These are phyloP conservation scores for Drosera spatulata DNA, from an alignment of 179 eudicot species.

Conservation along the genomic window DNA sequence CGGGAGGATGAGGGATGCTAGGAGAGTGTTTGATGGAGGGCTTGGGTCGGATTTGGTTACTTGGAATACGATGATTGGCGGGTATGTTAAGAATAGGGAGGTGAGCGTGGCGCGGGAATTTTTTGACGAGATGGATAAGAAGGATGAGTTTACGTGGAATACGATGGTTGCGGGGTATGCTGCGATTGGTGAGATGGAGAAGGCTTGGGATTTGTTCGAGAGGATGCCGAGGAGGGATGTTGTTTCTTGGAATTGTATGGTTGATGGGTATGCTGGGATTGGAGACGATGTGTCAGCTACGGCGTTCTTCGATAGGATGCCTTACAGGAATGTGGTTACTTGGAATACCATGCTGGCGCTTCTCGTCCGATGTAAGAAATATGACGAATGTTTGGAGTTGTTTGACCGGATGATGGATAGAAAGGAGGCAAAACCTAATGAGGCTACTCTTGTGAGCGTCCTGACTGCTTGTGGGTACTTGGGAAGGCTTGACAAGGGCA, in stretches of 20 bases:
- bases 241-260: conserved; percentile 71
- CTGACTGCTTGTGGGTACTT: conserved; percentile 45
- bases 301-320: conserved; percentile 39
- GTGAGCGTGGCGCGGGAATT: conserved; percentile 25
- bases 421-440: conserved; percentile 26
- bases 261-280: conserved; percentile 39
- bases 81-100: conserved; percentile 41
- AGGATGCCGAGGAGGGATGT: conserved; percentile 34
- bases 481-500: conserved; percentile 34
- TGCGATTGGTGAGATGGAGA: conserved; percentile 27
- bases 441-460: conserved; percentile 47
- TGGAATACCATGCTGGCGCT: conserved; percentile 53
- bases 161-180: conserved; percentile 45
- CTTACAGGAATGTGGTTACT: conserved; percentile 33
- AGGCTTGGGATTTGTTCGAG: conserved; percentile 31
- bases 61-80: conserved; percentile 60
- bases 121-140: conserved; percentile 48
- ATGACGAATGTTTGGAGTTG: conserved; percentile 32
- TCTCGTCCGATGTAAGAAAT: conserved; percentile 35
- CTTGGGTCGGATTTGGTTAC: conserved; percentile 38
- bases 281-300: conserved; percentile 33
- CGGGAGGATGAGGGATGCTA: conserved; percentile 30
- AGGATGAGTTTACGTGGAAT: conserved; percentile 48
- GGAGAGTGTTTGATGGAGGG: conserved; percentile 44
- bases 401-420: conserved; percentile 36